These are phyloP conservation scores for Spergularia bocconei DNA, from an alignment of 148 eudicot species.

Conservation along the genomic window DNA sequence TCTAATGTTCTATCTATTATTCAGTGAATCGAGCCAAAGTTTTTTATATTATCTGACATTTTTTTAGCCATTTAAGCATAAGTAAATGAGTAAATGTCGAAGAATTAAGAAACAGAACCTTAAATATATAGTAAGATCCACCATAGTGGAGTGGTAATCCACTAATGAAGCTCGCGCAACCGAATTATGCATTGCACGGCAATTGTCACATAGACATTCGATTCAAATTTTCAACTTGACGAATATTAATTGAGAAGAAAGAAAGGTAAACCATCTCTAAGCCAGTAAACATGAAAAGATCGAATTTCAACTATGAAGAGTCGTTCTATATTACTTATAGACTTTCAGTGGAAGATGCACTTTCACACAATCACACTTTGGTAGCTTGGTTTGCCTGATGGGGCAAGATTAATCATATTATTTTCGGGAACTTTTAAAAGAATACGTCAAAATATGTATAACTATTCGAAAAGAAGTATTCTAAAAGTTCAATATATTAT, in stretches of 20 bases:
- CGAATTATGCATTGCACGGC: slow-evolving; percentile 1
- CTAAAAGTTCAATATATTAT: too few species aligned
- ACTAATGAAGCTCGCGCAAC: slow-evolving; percentile 2
- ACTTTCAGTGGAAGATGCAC: too few species aligned
- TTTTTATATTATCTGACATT: background rate
- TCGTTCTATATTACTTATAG: too few species aligned
- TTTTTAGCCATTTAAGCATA: background rate
- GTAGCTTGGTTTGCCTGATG: too few species aligned
- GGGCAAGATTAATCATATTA: too few species aligned
- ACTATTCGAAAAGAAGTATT: too few species aligned
- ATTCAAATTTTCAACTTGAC: background rate
- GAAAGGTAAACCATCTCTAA: background rate
- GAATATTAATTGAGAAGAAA: slow-evolving; percentile 3
- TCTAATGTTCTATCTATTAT: background rate
- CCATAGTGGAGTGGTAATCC: background rate
- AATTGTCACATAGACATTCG: background rate
- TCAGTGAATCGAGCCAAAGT: too few species aligned
- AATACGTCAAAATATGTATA: too few species aligned
- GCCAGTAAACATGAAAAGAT: too few species aligned
- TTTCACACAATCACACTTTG: too few species aligned
- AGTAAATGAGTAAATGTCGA: slow-evolving; percentile 26
- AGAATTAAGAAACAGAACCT: slow-evolving; percentile 29
- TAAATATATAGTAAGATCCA: slow-evolving; percentile 31
- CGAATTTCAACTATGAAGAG: too few species aligned
- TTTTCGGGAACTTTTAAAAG: too few species aligned